Percentiles rank a stretch among this genome's conserved stretches.
These are phyloP conservation scores for Xylaria sp. DNA, from an alignment of 2,329 filamentous ascomycete species.

Conservation along the genomic window DNA sequence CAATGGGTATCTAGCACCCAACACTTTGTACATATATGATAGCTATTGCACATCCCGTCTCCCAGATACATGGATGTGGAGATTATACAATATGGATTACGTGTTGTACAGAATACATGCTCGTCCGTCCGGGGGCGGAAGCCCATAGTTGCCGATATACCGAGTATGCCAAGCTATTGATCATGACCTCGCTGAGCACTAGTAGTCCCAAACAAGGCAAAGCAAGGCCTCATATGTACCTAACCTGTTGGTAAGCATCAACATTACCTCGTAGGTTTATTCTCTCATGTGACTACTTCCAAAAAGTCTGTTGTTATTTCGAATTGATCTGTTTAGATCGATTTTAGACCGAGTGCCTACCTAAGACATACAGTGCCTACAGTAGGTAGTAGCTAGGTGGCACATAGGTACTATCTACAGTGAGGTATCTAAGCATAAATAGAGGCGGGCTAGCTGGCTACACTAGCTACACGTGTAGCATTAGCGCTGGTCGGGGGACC, in stretches of 20 bases:
- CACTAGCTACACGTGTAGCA: background rate
- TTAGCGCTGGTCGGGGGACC: background rate
- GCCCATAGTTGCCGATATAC: constrained; percentile 11
- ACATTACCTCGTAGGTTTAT: background rate
- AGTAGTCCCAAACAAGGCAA: too few species aligned
- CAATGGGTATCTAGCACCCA: background rate
- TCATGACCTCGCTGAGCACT: background rate
- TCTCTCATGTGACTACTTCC: background rate
- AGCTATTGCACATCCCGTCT: background rate
- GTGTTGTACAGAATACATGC: background rate
- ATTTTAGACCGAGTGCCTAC: too few species aligned
- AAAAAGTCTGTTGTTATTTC: background rate
- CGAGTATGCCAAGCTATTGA: constrained; percentile 23
- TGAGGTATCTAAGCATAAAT: too few species aligned
- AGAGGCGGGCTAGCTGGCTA: background rate
- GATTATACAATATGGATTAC: background rate
- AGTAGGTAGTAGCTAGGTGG: too few species aligned
- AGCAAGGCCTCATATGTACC: background rate
- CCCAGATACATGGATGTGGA: background rate
- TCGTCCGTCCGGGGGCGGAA: background rate
- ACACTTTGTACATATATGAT: too few species aligned
- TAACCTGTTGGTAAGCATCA: background rate
- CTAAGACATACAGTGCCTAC: too few species aligned
- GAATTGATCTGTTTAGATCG: background rate
- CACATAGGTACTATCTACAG: too few species aligned